A percentile compares a stretch with the other conserved stretches of the same genome.
Evolutionary conservation across 2,329 filamentous ascomycete species (phyloP).

Genomic region (Trichophyton rubrum): DNA sequence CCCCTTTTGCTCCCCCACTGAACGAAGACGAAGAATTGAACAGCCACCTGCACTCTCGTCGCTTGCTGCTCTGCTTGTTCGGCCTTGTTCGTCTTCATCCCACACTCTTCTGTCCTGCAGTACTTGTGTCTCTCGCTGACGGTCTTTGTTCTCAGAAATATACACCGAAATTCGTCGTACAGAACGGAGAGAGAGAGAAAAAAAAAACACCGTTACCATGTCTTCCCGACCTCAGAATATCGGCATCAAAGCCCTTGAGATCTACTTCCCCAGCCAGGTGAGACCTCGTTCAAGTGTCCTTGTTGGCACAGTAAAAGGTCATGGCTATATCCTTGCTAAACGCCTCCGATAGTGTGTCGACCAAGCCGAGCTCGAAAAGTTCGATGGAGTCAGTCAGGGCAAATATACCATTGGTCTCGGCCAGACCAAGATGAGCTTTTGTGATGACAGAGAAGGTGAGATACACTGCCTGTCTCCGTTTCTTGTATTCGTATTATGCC

Average conservation of each 20-base stretch:
- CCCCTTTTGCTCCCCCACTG: background rate
- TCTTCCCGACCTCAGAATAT: slow-evolving; percentile 70
- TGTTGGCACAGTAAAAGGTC: slow-evolving; percentile 5
- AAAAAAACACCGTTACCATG: slow-evolving; percentile 38
- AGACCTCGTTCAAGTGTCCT: slow-evolving; percentile 19
- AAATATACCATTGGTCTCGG: slow-evolving; percentile 88
- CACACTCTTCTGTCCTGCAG: background rate
- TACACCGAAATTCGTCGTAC: background rate
- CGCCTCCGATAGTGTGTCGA: slow-evolving; percentile 56
- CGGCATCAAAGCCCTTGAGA: slow-evolving; percentile 85
- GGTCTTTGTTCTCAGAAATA: background rate
- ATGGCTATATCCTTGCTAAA: slow-evolving; percentile 5
- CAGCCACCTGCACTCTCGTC: background rate
- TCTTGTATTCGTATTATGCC: background rate
- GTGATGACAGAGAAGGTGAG: slow-evolving; percentile 75
- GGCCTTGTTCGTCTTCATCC: background rate
- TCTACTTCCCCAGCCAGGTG: slow-evolving; percentile 80
- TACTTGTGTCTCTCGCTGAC: background rate
- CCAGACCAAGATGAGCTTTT: slow-evolving; percentile 87
- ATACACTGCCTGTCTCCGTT: background rate
- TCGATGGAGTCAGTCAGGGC: slow-evolving; percentile 67
- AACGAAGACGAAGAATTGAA: background rate
- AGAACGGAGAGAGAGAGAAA: too few species aligned
- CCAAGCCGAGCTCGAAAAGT: slow-evolving; percentile 70
- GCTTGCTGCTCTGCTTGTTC: background rate